Conservation (phyloP, 306 rosid species). For the Cicer judaicum region DNA sequence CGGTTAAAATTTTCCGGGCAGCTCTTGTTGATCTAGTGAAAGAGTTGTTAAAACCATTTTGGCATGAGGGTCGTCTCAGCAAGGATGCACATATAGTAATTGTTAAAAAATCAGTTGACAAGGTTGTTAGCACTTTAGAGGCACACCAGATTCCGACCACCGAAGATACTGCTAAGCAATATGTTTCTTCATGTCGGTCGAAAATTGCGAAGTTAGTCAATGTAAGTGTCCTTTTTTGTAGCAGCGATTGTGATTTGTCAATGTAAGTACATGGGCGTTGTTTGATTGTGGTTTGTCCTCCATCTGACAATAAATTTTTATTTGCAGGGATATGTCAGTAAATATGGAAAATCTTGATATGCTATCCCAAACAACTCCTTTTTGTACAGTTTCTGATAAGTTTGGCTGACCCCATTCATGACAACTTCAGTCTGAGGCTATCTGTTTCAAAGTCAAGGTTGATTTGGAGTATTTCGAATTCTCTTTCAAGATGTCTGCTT, state of each 20-base stretch:
- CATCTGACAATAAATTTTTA: conserved; percentile 55
- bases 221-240: conserved; percentile 58
- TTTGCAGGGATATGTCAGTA: conserved; percentile 92
- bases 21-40: conserved; percentile 84
- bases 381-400: conserved; percentile 61
- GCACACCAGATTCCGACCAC: conserved; percentile 76
- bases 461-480: conserved; percentile 42
- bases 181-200: conserved; percentile 63
- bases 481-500: conserved; percentile 40
- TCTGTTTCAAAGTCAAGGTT: conserved; percentile 48
- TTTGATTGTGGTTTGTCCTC: conserved; percentile 37
- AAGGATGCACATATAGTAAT: conserved; percentile 80
- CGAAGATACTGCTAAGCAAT: conserved; percentile 63
- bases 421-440: conserved; percentile 49
- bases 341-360: conserved; percentile 81
- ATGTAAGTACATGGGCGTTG: conserved; percentile 28
- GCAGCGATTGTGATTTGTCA: conserved; percentile 31
- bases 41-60: conserved; percentile 85
- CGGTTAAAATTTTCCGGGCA: conserved; percentile 59
- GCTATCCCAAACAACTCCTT: conserved; percentile 47
- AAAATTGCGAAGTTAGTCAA: conserved; percentile 85
- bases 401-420: conserved; percentile 49
- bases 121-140: conserved; percentile 77
- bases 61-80: conserved; percentile 86
- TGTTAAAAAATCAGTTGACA: conserved; percentile 83